Evolutionary conservation across 805 yeast genomes (phyloP), one percentile per base, ranked within the genome.

Genomic region (Dipodascopsis tothii): DNA sequence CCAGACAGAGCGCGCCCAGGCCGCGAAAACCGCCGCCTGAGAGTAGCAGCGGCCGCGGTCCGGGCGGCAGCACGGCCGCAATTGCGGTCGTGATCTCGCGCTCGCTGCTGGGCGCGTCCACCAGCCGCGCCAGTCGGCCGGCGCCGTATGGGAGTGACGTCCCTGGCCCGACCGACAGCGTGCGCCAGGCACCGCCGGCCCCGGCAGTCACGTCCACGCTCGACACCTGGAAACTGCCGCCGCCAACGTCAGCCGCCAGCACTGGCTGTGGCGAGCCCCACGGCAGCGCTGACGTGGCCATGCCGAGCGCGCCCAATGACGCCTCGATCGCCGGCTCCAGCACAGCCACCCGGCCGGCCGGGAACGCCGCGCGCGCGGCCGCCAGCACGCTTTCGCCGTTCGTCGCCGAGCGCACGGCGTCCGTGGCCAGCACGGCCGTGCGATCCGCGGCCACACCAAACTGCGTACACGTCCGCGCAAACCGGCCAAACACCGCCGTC

Each of bases 1-100:
- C 65, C 36, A 80, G 63, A 9, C 81, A 54, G 20, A 79, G 60
- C 59, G 78, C 79, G 0, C 86, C 87, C 44, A 81, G 66, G 2
- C 83, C 84, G 54, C 88, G 69, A 37, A 80, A 67, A 0, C 87
- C 88, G 44, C 87, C 86, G 41, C 88, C 88, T 52, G 84, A 78
- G 3, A 81, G 73, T 57, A 75, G 80, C 34, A 82, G 56, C 30
- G 41, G 25, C 16, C 37, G 37, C 11, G 45, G 19, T 5, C 48
- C 48, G 21, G 69, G 61, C 27, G 64, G 67, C 48, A 75, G 72
- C 3, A 79, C 74, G 18, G 62, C 62, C 44, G 67, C 70, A 17
- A 81, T 75, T 53, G 80, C 87, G 3, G 43, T 16, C 33, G 25
- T 45, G 16, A 48, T 17, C 16, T 25, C 34, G 4, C 18, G n/a